phyloP scores from a whole-genome alignment of 148 eudicot genomes.

The Pouteria glomerata region DNA sequence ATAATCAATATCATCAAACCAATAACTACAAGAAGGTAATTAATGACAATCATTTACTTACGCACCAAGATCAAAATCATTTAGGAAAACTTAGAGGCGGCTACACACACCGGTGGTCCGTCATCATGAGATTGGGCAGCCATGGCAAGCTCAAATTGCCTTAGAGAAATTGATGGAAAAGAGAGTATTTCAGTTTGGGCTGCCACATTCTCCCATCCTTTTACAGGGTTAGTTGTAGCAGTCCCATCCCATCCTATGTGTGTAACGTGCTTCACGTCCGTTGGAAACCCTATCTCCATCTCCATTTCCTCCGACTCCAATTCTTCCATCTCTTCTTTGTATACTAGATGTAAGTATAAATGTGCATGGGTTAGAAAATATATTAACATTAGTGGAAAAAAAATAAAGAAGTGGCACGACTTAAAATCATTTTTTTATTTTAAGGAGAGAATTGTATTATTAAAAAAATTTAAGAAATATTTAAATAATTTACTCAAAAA shows the following conservation, averaged over 20 bases:
- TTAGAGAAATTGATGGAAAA: conserved; percentile 56
- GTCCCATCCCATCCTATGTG: conserved; percentile 94
- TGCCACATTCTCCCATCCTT: conserved; percentile 38
- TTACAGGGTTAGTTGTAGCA: conserved; percentile 22
- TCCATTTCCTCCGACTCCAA: conserved; percentile 36
- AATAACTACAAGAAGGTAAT: no score
- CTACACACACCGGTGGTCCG: neutral
- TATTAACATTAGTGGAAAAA: no score
- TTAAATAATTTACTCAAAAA: no score
- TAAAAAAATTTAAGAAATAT: no score
- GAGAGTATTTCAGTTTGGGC: conserved; percentile 41
- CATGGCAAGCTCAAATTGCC: conserved; percentile 79
- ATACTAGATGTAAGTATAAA: no score
- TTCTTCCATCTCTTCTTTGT: conserved; percentile 39
- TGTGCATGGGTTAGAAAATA: no score
- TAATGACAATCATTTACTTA: no score
- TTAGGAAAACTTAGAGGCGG: neutral
- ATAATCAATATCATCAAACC: no score
- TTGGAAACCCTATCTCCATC: conserved; percentile 86
- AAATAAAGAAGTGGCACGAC: no score
- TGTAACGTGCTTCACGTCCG: conserved; percentile 83
- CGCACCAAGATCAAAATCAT: no score
- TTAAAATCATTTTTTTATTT: no score
- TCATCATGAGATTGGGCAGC: conserved; percentile 45
- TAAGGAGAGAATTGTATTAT: no score